Base-by-base conservation (phyloP, 768 basidiomycete genomes). In the Lentinus brumalis region DNA sequence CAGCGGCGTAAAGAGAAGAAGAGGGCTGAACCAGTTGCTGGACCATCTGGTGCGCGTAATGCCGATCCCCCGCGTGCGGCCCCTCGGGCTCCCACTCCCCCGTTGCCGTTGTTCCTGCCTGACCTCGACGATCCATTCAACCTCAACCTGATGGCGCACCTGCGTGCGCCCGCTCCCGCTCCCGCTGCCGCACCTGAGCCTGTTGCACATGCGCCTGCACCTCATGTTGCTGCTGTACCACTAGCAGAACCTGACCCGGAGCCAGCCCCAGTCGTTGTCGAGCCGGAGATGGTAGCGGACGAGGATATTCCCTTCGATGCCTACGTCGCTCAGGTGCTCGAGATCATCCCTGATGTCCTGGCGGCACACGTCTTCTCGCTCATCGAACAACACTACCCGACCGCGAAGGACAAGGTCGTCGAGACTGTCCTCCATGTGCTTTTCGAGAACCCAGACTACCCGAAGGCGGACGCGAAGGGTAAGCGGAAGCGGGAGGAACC, bases 311-410 rank as follows among this genome's bases (percentile, higher is more conserved):
- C 61, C n/a, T 29, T 59, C 39, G 63, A 68, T 47, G 53, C 4
- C 7, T 73, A 68, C 46, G 60, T 87, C 32, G 78, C 82, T 1
- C 83, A 78, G 44, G 78, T 91, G 32, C 75, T 88, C 40, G 88
- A 90, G 66, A 81, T 92, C 47, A 71, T 91, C 12, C 91, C 91
- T 0, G 88, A 91, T 65, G 87, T 91, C 26, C 78, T 81, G 21
- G 84, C 86, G 0, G 65, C 78, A 3, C 80, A 91, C 63, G 81
- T 81, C 12, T 68, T 78, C 26, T 62, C 70, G 1, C 82, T 90
- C 35, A 68, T 90, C 32, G 72, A 77, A 40, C 68, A 77, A 46
- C 75, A 81, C 61, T 69, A 81, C 31, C 73, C 76, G 4, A 66
- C 72, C 4, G 72, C 76, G 45, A 57, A 65, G 4, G 74, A 76